Evolutionary conservation across 2,329 filamentous ascomycete genomes (phyloP).

Genomic region (Fusarium sp.): DNA sequence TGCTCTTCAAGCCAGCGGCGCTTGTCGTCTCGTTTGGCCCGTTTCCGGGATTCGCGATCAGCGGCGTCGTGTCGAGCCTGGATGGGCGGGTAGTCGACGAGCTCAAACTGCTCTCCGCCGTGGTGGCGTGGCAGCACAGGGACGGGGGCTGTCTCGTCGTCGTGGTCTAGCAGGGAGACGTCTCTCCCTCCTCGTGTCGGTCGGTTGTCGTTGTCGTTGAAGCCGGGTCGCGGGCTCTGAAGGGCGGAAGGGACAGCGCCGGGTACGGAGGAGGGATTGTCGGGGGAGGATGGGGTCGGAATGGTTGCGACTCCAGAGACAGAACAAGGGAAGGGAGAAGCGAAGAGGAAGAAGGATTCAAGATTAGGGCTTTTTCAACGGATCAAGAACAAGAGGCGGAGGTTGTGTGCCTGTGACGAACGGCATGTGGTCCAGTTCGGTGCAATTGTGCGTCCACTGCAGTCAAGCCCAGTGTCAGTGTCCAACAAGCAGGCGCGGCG

Average conservation of each 20-base stretch:
- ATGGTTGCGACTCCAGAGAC: slow-evolving; percentile 48
- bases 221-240: slow-evolving; percentile 25
- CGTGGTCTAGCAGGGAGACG: slow-evolving; percentile 22
- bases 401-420: slow-evolving; percentile 27
- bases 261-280: slow-evolving; percentile 55
- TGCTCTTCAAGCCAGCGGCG: slow-evolving; percentile 76
- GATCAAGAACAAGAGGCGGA: neutral
- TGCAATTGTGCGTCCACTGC: slow-evolving; percentile 29
- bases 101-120: slow-evolving; percentile 52
- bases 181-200: slow-evolving; percentile 53
- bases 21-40: slow-evolving; percentile 69
- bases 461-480: neutral
- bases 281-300: slow-evolving; percentile 43
- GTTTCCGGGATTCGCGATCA: slow-evolving; percentile 50
- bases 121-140: neutral
- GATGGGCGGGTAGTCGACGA: slow-evolving; percentile 54
- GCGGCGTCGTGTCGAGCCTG: slow-evolving; percentile 44
- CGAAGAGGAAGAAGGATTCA: neutral
- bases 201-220: slow-evolving; percentile 38
- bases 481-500: slow-evolving; percentile 5
- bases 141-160: neutral
- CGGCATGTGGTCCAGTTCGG: slow-evolving; percentile 29
- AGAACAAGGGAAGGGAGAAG: neutral
- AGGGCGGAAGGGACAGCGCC: slow-evolving; percentile 41
- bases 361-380: slow-evolving; percentile 11